Evolutionary conservation across 768 basidiomycete species (phyloP), one percentile per base, ranked within the genome.

Genomic region (Tulasnella sp.): DNA sequence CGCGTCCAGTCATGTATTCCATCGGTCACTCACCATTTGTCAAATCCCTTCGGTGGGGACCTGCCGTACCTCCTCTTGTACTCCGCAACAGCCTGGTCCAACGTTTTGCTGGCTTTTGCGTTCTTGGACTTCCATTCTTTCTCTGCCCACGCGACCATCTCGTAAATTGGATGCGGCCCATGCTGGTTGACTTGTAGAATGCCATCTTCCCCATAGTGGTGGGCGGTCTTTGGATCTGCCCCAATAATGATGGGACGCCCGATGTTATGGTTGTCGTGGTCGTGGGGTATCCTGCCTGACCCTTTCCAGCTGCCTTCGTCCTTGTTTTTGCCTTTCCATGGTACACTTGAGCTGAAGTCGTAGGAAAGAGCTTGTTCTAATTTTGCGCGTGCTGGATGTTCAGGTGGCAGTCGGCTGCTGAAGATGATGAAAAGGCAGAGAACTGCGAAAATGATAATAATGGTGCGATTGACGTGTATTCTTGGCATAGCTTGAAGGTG

Each of bases 141-240:
- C 75, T 86, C 83, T 1, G 85, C 84, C 5, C 79, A 78, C 36
- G 81, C 76, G 39, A 86, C 85, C 17, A 88, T 81, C 39, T 86
- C 84, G 71, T 82, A 83, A 42, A 88, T 85, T 3, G 87, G 87
- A 80, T 88, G 87, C 15, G 78, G 71, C 8, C 81, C 84, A 14
- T 80, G 77, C 0, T 81, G 81, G 78, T 85, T 83, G 77, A 85
- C 83, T 38, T 82, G 79, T 0, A 86, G 77, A 9, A 85, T 75
- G 1, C 85, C 85, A 72, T 85, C 81, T 0, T 77, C n/a, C 1
- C 80, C 77, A 37, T 79, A 76, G 0, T 72, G 77, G 69, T 85
- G 84, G 14, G 73, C 49, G 31, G 73, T 74, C 49, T 40, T 42
- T 9, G 73, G 31, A 40, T 74, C 73, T 36, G 38, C 37, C 6